Evolutionary conservation across 441 rosid genomes (phyloP).

Genomic region (Gossypium aridum): DNA sequence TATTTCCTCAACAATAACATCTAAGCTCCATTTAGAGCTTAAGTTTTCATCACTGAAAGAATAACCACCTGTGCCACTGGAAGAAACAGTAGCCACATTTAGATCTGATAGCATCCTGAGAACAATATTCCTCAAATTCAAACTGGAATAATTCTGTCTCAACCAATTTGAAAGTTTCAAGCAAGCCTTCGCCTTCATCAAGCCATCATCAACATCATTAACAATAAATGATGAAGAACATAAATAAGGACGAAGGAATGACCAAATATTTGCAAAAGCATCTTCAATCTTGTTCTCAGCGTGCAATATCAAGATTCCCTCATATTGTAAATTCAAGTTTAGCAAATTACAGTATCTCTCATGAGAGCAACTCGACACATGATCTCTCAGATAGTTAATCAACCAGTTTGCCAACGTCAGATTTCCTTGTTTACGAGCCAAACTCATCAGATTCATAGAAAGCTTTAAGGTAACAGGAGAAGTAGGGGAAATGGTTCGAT

Average conservation of each 20-base stretch:
- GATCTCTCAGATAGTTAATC: conserved; percentile 49
- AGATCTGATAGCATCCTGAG: conserved; percentile 54
- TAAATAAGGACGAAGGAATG: conserved; percentile 63
- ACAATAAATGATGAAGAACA: conserved; percentile 43
- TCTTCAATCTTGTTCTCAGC: conserved; percentile 72
- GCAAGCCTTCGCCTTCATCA: conserved; percentile 92
- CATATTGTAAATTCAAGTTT: conserved; percentile 63
- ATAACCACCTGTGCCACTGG: conserved; percentile 22
- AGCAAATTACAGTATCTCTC: conserved; percentile 43
- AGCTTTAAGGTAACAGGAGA: conserved; percentile 75
- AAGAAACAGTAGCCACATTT: conserved; percentile 30
- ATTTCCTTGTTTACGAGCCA: conserved; percentile 88
- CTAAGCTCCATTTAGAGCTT: conserved; percentile 31
- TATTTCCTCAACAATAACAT: conserved; percentile 57
- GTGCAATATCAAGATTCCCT: conserved; percentile 64
- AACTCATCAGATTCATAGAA: conserved; percentile 65
- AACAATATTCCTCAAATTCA: conserved; percentile 44
- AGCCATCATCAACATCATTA: conserved; percentile 48
- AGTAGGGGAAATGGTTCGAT: conserved; percentile 58
- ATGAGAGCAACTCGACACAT: conserved; percentile 51
- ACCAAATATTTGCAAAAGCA: conserved; percentile 81
- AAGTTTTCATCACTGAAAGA: conserved; percentile 30
- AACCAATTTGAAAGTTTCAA: conserved; percentile 87
- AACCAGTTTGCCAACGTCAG: conserved; percentile 64
- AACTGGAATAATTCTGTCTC: conserved; percentile 45